Evolutionary conservation across 2,329 filamentous ascomycete genomes (phyloP).

Genomic region (Neobulgaria alba): DNA sequence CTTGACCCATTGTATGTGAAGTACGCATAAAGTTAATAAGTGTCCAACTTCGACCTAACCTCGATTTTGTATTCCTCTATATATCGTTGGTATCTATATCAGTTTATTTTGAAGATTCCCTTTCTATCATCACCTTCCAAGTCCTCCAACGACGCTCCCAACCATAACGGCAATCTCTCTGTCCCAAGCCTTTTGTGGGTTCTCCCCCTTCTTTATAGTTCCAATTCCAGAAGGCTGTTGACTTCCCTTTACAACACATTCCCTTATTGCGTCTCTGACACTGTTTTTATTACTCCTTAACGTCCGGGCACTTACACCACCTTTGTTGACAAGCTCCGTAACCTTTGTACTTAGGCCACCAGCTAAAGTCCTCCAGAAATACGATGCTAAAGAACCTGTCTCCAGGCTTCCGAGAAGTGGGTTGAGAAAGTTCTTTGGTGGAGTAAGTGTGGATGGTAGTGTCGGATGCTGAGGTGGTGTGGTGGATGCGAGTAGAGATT

Average conservation of each 20-base stretch:
- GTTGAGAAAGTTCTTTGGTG: constrained; percentile 50
- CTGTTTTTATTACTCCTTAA: constrained; percentile 65
- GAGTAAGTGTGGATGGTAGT: constrained; percentile 31
- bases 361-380: constrained; percentile 89
- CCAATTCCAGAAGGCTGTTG: constrained; percentile 53
- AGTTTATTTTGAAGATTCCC: too few relatives aligned
- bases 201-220: constrained; percentile 48
- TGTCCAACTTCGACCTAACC: too few relatives aligned
- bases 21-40: too few relatives aligned
- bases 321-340: constrained; percentile 73
- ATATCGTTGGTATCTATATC: too few relatives aligned
- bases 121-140: constrained; percentile 26
- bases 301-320: constrained; percentile 76
- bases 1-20: too few relatives aligned
- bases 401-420: constrained; percentile 72
- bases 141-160: constrained; percentile 55
- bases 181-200: constrained; percentile 59
- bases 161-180: constrained; percentile 94
- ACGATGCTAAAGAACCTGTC: constrained; percentile 76
- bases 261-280: constrained; percentile 68
- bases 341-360: constrained; percentile 67
- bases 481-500: constrained; percentile 62
- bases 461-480: constrained; percentile 63
- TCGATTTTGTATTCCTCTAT: too few relatives aligned
- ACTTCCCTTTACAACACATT: constrained; percentile 74